Evolutionary conservation across 2,329 filamentous ascomycete genomes (phyloP).

Genomic region (Xylariaceae sp.): DNA sequence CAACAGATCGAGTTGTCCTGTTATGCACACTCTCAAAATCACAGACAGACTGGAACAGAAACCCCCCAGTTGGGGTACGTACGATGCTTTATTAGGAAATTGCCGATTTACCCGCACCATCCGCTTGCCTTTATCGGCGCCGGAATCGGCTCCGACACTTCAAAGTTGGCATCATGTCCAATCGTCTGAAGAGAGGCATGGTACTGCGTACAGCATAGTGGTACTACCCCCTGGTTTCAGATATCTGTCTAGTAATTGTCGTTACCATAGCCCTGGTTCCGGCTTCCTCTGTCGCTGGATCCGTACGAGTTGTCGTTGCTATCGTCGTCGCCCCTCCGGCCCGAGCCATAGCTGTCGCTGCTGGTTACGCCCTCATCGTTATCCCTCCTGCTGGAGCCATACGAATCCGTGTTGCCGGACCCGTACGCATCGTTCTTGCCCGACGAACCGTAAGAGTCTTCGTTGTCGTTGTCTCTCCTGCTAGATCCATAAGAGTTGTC

Average conservation of each 20-base stretch:
- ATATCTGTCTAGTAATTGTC: slow-evolving; percentile 21
- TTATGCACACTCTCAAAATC: too few relatives aligned
- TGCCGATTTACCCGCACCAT: slow-evolving; percentile 8
- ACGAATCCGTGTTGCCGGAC: slow-evolving; percentile 10
- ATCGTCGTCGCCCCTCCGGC: slow-evolving; percentile 7
- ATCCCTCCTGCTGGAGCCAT: slow-evolving; percentile 8
- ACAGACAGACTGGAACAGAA: too few relatives aligned
- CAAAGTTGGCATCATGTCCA: too few relatives aligned
- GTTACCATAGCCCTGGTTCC: slow-evolving; percentile 21
- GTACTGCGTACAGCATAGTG: too few relatives aligned
- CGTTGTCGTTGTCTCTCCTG: slow-evolving; percentile 12
- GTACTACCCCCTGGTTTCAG: too few relatives aligned
- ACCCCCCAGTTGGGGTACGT: too few relatives aligned
- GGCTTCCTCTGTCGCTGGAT: not conserved
- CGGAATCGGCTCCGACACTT: not conserved
- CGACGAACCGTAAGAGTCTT: not conserved
- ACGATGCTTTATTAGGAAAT: not conserved
- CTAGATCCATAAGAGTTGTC: not conserved
- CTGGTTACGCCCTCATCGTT: too few relatives aligned
- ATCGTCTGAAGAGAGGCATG: too few relatives aligned
- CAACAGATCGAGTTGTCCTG: too few relatives aligned
- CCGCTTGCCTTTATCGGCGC: too few relatives aligned
- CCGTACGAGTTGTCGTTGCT: slow-evolving; percentile 10
- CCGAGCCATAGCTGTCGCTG: slow-evolving; percentile 15
- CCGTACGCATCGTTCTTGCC: slow-evolving; percentile 6